Percentiles rank a stretch among this genome's conserved stretches.
These are phyloP conservation scores for Annulohypoxylon nitens DNA, from an alignment of 495 filamentous ascomycete genomes.

Conservation along the genomic window DNA sequence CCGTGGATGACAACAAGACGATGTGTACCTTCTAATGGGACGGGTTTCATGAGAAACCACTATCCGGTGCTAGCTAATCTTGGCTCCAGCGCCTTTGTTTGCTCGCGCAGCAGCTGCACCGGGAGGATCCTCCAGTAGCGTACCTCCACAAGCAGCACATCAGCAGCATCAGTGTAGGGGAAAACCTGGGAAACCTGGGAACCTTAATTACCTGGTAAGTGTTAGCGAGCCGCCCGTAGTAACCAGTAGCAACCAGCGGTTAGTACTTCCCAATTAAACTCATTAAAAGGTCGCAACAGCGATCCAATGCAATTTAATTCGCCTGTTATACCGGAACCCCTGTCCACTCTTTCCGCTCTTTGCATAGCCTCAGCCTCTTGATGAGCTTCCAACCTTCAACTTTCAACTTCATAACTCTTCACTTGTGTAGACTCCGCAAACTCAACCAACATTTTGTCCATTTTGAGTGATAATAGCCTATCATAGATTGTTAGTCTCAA, in stretches of 20 bases:
- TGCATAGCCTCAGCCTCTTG: conserved; percentile 15
- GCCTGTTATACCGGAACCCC: conserved; percentile 26
- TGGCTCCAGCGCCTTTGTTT: conserved; percentile 4
- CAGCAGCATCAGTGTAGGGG: neutral
- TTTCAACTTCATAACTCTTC: neutral
- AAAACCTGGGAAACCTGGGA: neutral
- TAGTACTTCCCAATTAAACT: conserved; percentile 30
- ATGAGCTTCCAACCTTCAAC: neutral
- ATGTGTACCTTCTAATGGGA: conserved; percentile 8
- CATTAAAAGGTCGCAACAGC: conserved; percentile 24
- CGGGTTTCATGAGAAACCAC: conserved; percentile 31
- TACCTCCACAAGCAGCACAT: conserved; percentile 1
- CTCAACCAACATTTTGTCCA: neutral
- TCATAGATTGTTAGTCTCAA: neutral
- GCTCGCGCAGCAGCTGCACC: conserved; percentile 14
- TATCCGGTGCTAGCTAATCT: conserved; percentile 15
- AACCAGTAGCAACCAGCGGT: conserved; percentile 30
- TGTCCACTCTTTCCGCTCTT: neutral
- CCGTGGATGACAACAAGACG: conserved; percentile 16
- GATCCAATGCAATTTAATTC: conserved; percentile 25
- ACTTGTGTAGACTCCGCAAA: neutral
- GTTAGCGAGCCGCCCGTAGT: conserved; percentile 29
- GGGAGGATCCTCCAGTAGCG: conserved; percentile 3
- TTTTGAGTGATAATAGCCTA: neutral
- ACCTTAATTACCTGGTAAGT: conserved; percentile 3